Percentiles rank a stretch among this genome's conserved stretches.
phyloP scores from a whole-genome alignment of 139 green algal genomes.

The Chlamydomonas schloesseri region DNA sequence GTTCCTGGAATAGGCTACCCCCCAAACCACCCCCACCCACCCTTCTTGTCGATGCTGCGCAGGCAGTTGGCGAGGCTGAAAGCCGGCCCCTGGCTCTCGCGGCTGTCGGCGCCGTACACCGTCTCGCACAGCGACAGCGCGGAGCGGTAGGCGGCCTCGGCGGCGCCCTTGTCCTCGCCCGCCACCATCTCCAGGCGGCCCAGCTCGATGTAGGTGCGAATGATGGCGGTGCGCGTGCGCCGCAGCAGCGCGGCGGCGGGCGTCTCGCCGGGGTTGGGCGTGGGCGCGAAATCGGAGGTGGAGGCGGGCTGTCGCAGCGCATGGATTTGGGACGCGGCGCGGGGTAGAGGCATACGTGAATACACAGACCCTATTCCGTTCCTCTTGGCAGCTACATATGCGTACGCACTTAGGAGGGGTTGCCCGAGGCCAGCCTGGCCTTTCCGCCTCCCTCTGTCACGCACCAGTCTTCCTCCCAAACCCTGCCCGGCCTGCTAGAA shows the following conservation, averaged over 20 bases:
- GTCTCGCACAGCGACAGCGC: slow-evolving; percentile 6
- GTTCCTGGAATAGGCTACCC: too few species aligned
- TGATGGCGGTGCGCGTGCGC: slow-evolving; percentile 23
- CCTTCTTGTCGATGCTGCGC: slow-evolving; percentile 34
- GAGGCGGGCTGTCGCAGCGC: not conserved
- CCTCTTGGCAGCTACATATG: too few species aligned
- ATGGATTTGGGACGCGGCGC: too few species aligned
- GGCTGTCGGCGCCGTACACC: slow-evolving; percentile 23
- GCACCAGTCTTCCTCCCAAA: too few species aligned
- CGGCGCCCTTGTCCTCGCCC: slow-evolving; percentile 7
- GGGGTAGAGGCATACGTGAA: too few species aligned
- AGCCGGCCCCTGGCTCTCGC: slow-evolving; percentile 4
- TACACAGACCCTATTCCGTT: too few species aligned
- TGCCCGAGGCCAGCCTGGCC: too few species aligned
- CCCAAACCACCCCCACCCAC: too few species aligned
- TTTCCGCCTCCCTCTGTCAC: too few species aligned
- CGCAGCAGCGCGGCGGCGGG: not conserved
- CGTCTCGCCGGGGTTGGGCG: not conserved
- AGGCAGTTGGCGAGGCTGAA: slow-evolving; percentile 42
- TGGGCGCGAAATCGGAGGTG: not conserved
- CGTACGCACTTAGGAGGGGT: too few species aligned
- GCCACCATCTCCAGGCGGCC: slow-evolving; percentile 33
- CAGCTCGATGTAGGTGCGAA: slow-evolving; percentile 36
- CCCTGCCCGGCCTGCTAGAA: not conserved
- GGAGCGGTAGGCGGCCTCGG: slow-evolving; percentile 22